These are phyloP conservation scores for Alternaria triticina DNA, from an alignment of 2,329 filamentous ascomycete species.

Conservation along the genomic window DNA sequence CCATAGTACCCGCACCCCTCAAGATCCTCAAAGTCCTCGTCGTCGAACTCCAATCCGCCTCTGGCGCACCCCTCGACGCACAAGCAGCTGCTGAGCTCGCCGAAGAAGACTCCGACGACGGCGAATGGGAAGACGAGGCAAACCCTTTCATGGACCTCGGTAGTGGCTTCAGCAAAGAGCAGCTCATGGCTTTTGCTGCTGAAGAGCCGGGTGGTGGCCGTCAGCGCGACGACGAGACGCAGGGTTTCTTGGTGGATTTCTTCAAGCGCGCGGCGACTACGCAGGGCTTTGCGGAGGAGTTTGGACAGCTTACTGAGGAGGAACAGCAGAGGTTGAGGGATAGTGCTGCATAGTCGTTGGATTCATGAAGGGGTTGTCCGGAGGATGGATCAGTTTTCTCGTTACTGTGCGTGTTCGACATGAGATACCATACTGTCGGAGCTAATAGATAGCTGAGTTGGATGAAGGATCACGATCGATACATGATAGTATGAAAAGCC, in stretches of 20 bases:
- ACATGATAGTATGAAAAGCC: not conserved
- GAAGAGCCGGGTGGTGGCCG: conserved; percentile 60
- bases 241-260: conserved; percentile 82
- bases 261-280: conserved; percentile 67
- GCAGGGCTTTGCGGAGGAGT: conserved; percentile 62
- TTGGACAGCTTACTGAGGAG: conserved; percentile 58
- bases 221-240: conserved; percentile 87
- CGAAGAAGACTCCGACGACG: conserved; percentile 71
- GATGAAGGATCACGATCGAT: not conserved
- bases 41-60: conserved; percentile 85
- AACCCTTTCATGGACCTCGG: conserved; percentile 77
- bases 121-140: conserved; percentile 82
- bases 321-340: conserved; percentile 61
- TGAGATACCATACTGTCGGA: not conserved
- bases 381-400: not conserved
- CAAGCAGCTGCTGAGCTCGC: conserved; percentile 66
- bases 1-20: conserved; percentile 81
- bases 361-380: not conserved
- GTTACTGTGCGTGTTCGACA: not conserved
- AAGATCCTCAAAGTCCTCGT: conserved; percentile 97
- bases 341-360: conserved; percentile 26
- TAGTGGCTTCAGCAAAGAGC: conserved; percentile 57
- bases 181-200: conserved; percentile 79
- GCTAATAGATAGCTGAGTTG: not conserved
- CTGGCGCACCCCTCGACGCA: conserved; percentile 66